These are phyloP conservation scores for Ciborinia camelliae DNA, from an alignment of 2,329 filamentous ascomycete species.

Conservation along the genomic window DNA sequence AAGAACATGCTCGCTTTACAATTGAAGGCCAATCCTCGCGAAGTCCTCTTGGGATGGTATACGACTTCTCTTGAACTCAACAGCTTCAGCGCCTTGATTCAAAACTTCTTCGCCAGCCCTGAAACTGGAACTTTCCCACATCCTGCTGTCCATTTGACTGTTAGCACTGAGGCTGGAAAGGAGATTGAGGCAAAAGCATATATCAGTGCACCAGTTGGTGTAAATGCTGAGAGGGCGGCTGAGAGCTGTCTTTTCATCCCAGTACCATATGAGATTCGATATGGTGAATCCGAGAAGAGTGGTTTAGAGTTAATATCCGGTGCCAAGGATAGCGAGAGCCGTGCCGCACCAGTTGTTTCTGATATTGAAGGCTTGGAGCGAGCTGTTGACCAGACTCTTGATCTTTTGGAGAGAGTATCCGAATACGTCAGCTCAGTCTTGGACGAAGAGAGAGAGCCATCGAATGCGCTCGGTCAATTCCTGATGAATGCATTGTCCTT, in stretches of 20 bases:
- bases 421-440: slow-evolving; percentile 91
- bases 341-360: slow-evolving; percentile 69
- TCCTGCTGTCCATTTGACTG: slow-evolving; percentile 95
- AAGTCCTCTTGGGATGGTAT: slow-evolving; percentile 96
- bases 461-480: slow-evolving; percentile 89
- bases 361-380: slow-evolving; percentile 88
- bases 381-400: slow-evolving; percentile 81
- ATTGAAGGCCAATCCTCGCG: slow-evolving; percentile 88
- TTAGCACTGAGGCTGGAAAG: slow-evolving; percentile 83
- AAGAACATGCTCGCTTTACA: slow-evolving; percentile 98
- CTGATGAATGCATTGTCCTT: slow-evolving; percentile 90
- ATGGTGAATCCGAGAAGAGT: slow-evolving; percentile 73
- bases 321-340: slow-evolving; percentile 74
- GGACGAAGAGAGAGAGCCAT: slow-evolving; percentile 87
- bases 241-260: slow-evolving; percentile 98
- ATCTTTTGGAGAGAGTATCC: slow-evolving; percentile 85
- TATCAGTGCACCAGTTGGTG: slow-evolving; percentile 91
- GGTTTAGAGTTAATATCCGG: slow-evolving; percentile 79
- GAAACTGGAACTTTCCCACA: slow-evolving; percentile 97
- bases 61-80: slow-evolving; percentile 95
- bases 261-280: slow-evolving; percentile 90
- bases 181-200: slow-evolving; percentile 90
- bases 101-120: slow-evolving; percentile 98
- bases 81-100: slow-evolving; percentile 96
- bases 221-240: slow-evolving; percentile 89